These are phyloP conservation scores for Suhomyces sp. DNA, from an alignment of 805 yeast species.

Conservation along the genomic window DNA sequence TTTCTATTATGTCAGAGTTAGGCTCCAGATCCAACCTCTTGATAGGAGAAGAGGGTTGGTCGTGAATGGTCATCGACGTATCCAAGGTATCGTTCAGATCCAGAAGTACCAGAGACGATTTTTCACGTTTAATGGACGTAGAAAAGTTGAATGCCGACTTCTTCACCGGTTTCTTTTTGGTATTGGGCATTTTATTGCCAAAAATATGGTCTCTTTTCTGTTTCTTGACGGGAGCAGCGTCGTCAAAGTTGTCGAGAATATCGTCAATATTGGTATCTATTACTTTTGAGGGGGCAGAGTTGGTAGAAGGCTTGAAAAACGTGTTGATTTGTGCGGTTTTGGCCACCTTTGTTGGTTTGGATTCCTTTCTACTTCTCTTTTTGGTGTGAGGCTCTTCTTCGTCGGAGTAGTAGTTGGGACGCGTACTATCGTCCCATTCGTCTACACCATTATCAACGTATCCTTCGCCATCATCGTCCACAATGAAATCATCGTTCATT, in stretches of 20 bases:
- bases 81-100: slow-evolving; percentile 2
- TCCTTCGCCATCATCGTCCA: slow-evolving; percentile 91
- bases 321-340: slow-evolving; percentile 49
- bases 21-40: slow-evolving; percentile 11
- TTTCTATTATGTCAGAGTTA: slow-evolving; percentile 1
- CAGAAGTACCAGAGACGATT: slow-evolving; percentile 4
- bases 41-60: slow-evolving; percentile 39
- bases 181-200: slow-evolving; percentile 11
- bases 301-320: slow-evolving; percentile 46
- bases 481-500: slow-evolving; percentile 87
- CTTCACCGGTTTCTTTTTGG: slow-evolving; percentile 13
- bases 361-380: slow-evolving; percentile 23
- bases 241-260: slow-evolving; percentile 55
- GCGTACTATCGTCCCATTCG: slow-evolving; percentile 68
- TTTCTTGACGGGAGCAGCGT: slow-evolving; percentile 16
- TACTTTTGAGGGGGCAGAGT: slow-evolving; percentile 31
- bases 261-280: slow-evolving; percentile 58
- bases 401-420: slow-evolving; percentile 54
- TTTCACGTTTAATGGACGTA: slow-evolving; percentile 21
- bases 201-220: slow-evolving; percentile 11
- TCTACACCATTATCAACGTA: slow-evolving; percentile 92
- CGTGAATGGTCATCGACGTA: slow-evolving; percentile 19
- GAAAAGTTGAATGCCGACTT: slow-evolving; percentile 27
- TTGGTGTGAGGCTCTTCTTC: slow-evolving; percentile 40
- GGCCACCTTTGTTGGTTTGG: slow-evolving; percentile 37